Conservation (phyloP, 1,139 yeast species). For the Debaryomyces robertsiae region DNA sequence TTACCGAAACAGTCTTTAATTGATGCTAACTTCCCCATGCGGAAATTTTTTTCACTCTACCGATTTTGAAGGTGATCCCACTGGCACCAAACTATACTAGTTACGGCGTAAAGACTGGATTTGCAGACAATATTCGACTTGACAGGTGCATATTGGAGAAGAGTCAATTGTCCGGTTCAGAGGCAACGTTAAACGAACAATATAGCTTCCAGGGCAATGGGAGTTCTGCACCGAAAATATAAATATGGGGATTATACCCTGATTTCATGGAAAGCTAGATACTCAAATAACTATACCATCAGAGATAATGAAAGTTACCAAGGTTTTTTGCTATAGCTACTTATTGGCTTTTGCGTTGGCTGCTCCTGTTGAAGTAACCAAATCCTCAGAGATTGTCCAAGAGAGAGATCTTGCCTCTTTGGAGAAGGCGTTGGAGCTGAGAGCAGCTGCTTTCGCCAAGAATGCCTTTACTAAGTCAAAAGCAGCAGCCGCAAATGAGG, state of each 20-base stretch:
- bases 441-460: constrained; percentile 2
- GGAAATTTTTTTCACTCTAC: not conserved
- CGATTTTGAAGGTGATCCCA: too few relatives aligned
- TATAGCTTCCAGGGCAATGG: too few relatives aligned
- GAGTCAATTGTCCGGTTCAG: too few relatives aligned
- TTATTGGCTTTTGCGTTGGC: not conserved
- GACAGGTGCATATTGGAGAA: too few relatives aligned
- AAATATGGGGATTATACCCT: too few relatives aligned
- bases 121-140: too few relatives aligned
- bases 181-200: too few relatives aligned
- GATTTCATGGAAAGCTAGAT: too few relatives aligned
- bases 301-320: not conserved
- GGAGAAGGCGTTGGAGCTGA: constrained; percentile 1
- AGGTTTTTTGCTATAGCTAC: not conserved
- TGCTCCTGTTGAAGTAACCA: constrained; percentile 1
- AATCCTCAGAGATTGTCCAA: not conserved
- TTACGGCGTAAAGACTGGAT: too few relatives aligned
- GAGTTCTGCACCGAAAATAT: too few relatives aligned
- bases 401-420: constrained; percentile 4
- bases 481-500: not conserved
- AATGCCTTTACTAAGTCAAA: not conserved
- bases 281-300: too few relatives aligned
- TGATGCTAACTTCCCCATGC: not conserved
- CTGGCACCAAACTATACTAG: too few relatives aligned
- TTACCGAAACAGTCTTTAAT: not conserved